These are phyloP conservation scores for Arachnomyces sp. DNA, from an alignment of 2,329 filamentous ascomycete genomes.

Conservation along the genomic window DNA sequence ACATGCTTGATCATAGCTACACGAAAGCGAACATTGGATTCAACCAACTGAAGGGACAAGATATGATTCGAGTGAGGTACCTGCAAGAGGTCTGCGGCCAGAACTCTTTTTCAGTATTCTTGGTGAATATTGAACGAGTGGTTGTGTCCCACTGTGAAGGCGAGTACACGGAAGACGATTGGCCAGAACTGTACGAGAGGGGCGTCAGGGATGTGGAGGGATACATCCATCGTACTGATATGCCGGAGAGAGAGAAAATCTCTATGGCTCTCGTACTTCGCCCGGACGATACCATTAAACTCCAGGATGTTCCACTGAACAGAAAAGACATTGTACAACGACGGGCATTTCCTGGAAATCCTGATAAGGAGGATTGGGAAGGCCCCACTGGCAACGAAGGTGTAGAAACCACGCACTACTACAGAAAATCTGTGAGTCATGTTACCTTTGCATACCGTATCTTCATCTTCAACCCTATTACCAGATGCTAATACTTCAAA, in stretches of 20 bases:
- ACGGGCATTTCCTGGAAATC: conserved; percentile 8
- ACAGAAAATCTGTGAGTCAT: conserved; percentile 14
- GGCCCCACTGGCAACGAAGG: conserved; percentile 22
- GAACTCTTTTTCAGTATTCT: conserved; percentile 16
- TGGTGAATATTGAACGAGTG: conserved; percentile 18
- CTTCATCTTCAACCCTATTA: too few relatives aligned
- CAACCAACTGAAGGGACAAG: conserved; percentile 17
- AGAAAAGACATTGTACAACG: conserved; percentile 8
- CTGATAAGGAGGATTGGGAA: conserved; percentile 16
- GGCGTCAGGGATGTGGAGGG: conserved; percentile 7
- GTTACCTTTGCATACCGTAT: too few relatives aligned
- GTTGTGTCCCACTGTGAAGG: conserved; percentile 10
- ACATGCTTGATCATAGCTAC: conserved; percentile 20
- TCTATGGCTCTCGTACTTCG: neutral
- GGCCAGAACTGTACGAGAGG: neutral
- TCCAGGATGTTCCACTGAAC: too few relatives aligned
- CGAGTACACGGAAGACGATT: conserved; percentile 3
- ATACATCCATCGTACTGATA: conserved; percentile 1
- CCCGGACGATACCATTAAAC: too few relatives aligned
- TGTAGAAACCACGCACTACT: conserved; percentile 16
- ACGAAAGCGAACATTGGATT: conserved; percentile 15
- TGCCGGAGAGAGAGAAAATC: neutral
- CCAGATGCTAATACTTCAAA: too few relatives aligned
- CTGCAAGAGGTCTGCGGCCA: conserved; percentile 13
- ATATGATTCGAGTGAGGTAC: conserved; percentile 11